Conservation (phyloP, 2,329 filamentous ascomycete genomes). For the Alternaria alternata region DNA sequence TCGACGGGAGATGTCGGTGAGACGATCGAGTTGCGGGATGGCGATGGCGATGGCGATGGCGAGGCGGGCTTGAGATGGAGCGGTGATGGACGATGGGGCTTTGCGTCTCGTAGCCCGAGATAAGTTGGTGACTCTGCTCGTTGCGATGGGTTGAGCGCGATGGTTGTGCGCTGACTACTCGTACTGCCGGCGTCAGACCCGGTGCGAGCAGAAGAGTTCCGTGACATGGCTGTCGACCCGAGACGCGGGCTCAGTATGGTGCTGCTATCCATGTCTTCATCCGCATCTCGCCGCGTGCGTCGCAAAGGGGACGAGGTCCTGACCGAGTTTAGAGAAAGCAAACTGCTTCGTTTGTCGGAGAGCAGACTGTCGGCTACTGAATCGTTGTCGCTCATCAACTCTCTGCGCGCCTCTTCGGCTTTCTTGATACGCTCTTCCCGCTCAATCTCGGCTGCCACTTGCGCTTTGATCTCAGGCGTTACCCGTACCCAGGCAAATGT, state of each 20-base stretch:
- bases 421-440: conserved; percentile 43
- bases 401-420: conserved; percentile 37
- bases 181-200: conserved; percentile 48
- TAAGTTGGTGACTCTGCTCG: conserved; percentile 36
- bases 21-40: conserved; percentile 26
- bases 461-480: conserved; percentile 80
- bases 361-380: conserved; percentile 38
- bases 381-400: conserved; percentile 43
- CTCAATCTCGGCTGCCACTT: conserved; percentile 77
- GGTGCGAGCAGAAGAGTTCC: conserved; percentile 40
- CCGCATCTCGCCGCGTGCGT: conserved; percentile 29
- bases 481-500: conserved; percentile 91
- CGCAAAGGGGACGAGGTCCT: conserved; percentile 44
- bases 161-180: conserved; percentile 47
- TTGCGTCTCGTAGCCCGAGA: conserved; percentile 26
- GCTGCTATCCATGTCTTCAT: conserved; percentile 42
- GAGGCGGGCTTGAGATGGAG: conserved; percentile 46
- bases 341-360: conserved; percentile 43
- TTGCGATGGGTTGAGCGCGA: conserved; percentile 35
- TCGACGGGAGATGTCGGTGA: conserved; percentile 30
- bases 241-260: conserved; percentile 40
- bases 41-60: conserved; percentile 42
- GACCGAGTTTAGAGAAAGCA: conserved; percentile 36
- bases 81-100: conserved; percentile 43
- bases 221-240: conserved; percentile 25